These are phyloP conservation scores for Brassica juncea DNA, from an alignment of 345 rosid genomes.

Conservation along the genomic window DNA sequence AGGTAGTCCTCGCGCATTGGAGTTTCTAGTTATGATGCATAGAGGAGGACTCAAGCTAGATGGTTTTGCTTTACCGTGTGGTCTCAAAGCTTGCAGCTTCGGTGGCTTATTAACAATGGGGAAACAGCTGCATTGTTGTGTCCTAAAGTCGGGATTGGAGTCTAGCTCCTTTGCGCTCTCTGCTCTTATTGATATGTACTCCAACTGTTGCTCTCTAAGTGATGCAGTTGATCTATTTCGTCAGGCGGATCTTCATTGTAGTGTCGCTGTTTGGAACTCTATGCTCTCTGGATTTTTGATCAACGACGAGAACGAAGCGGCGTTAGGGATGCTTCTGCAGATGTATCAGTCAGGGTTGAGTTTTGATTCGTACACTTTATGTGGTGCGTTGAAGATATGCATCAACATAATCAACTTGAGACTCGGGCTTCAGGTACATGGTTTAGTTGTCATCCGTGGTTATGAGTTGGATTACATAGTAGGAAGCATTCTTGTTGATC, in stretches of 20 bases:
- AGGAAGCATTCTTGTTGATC: slow-evolving; percentile 63
- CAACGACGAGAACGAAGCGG: slow-evolving; percentile 49
- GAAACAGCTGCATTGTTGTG: slow-evolving; percentile 59
- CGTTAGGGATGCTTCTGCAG: slow-evolving; percentile 46
- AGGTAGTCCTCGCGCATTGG: slow-evolving; percentile 52
- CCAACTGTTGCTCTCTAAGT: slow-evolving; percentile 50
- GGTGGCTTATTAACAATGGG: slow-evolving; percentile 50
- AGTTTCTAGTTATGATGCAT: slow-evolving; percentile 60
- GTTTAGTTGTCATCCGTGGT: slow-evolving; percentile 54
- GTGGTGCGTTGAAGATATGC: slow-evolving; percentile 64
- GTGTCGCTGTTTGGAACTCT: slow-evolving; percentile 58
- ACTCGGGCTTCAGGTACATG: slow-evolving; percentile 68
- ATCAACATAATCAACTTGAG: slow-evolving; percentile 49
- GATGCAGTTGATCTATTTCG: slow-evolving; percentile 49
- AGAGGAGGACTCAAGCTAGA: slow-evolving; percentile 58
- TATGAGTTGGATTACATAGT: slow-evolving; percentile 59
- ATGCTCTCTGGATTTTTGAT: slow-evolving; percentile 62
- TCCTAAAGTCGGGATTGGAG: slow-evolving; percentile 54
- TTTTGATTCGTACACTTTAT: slow-evolving; percentile 62
- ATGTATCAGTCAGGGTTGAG: slow-evolving; percentile 46
- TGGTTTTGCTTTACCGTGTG: slow-evolving; percentile 66
- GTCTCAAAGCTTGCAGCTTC: slow-evolving; percentile 56
- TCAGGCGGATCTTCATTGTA: slow-evolving; percentile 27
- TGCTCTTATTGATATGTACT: slow-evolving; percentile 73
- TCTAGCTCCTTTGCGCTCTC: slow-evolving; percentile 55